Base-by-base conservation (phyloP, 148 eudicot genomes). In the Silene conica region DNA sequence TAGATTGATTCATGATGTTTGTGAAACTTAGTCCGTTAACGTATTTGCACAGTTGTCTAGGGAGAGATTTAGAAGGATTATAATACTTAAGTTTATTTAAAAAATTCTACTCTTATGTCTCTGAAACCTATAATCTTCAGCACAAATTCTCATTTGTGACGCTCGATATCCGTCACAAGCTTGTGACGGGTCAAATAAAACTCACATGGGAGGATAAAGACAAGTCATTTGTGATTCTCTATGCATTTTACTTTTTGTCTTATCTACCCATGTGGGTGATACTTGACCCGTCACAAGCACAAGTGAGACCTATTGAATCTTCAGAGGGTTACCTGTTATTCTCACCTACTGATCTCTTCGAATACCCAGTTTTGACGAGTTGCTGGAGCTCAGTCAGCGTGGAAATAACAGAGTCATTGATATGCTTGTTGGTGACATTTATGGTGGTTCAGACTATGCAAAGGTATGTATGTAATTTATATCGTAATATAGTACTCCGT, bases 371-470 rank as follows among this genome's bases (percentile, higher is more conserved):
- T 93, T 93, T 80, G 98, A 93, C 80, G 98, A 89, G 73, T 82
- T 93, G 85, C 87, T 93, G 76, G 89, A 93, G 74, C 68, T 93
- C 88, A 93, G 98, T 78, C 94, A 77, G 63, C 75, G 57, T 26
- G 98, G 98, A 72, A 87, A 93, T 75, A 93, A 93, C 79, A 82
- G 92, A 83, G 89, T 76, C 73, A 87, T 93, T 77, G 98, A 93
- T 85, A 93, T 93, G 98, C 96, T 93, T 75, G 98, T 93, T 71
- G 92, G 98, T 79, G 98, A 93, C 80, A 93, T 93, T 56, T 90
- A 84, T 80, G 98, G 96, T 67, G 96, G 94, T 78, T 79, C 70
- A 72, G 98, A 89, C 68, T 90, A 90, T 72, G 65, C 87, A 69
- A 93, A 93, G 98, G 98, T 93, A 87, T 79, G 25, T n/a, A n/a